Percentiles rank a stretch among this genome's conserved stretches.
phyloP scores from a whole-genome alignment of 495 filamentous ascomycete species.

The Elaphomyces granulatus region DNA sequence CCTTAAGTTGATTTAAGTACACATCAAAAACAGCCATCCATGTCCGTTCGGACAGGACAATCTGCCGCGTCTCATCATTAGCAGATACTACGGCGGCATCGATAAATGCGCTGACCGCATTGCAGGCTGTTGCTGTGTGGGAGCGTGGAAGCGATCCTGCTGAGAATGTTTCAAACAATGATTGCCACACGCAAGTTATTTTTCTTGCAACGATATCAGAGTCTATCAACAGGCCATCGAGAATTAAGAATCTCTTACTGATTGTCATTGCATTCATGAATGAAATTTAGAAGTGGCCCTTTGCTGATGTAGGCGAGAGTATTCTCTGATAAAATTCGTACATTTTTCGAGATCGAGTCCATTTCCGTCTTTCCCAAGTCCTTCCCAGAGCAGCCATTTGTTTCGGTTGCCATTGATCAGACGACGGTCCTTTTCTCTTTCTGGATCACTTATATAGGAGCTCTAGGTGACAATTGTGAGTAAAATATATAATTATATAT shows the following conservation, averaged over 20 bases:
- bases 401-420: no score
- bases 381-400: background rate
- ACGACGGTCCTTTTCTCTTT: no score
- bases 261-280: slow-evolving; percentile 19
- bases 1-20: slow-evolving; percentile 60
- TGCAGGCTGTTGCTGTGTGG: slow-evolving; percentile 32
- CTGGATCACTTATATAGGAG: no score
- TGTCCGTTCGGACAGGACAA: slow-evolving; percentile 34
- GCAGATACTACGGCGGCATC: slow-evolving; percentile 29
- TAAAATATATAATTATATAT: no score
- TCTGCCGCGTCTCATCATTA: slow-evolving; percentile 15
- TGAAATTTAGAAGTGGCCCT: slow-evolving; percentile 27
- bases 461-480: no score
- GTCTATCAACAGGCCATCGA: background rate
- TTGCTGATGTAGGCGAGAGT: slow-evolving; percentile 25
- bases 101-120: slow-evolving; percentile 33
- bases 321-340: slow-evolving; percentile 27
- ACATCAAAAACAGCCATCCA: slow-evolving; percentile 51
- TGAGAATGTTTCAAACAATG: slow-evolving; percentile 25
- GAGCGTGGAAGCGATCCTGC: slow-evolving; percentile 22
- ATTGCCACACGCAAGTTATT: slow-evolving; percentile 24
- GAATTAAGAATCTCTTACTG: slow-evolving; percentile 18
- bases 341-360: slow-evolving; percentile 22
- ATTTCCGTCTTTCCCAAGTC: slow-evolving; percentile 13
- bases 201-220: slow-evolving; percentile 10